Percentiles rank a stretch among this genome's conserved stretches.
phyloP scores from a whole-genome alignment of 164 flowering plant genomes.

The Vitis cinerea region DNA sequence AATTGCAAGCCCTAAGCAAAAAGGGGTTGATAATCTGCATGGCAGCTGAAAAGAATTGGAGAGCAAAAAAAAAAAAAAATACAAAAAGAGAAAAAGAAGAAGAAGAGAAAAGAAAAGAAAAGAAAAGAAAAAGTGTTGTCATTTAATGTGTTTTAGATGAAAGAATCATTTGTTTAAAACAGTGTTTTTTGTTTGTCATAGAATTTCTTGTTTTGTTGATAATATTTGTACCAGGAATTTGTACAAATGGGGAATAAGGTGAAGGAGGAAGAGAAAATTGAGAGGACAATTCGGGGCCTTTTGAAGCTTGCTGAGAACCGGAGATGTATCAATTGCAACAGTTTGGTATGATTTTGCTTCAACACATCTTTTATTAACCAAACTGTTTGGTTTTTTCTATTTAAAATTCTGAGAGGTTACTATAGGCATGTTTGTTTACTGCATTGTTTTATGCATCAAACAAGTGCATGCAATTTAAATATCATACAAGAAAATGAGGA shows the following conservation, averaged over 20 bases:
- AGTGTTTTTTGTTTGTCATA: not conserved
- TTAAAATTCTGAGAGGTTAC: too few relatives aligned
- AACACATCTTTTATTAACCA: too few relatives aligned
- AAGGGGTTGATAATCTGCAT: not conserved
- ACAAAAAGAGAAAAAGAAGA: too few relatives aligned
- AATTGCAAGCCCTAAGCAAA: not conserved
- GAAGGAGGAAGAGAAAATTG: conserved; percentile 57
- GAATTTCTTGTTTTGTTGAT: not conserved
- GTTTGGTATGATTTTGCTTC: conserved; percentile 37
- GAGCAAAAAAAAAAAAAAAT: too few relatives aligned
- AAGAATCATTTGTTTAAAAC: not conserved
- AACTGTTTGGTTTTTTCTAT: not conserved
- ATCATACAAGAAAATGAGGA: too few relatives aligned
- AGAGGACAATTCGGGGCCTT: conserved; percentile 49
- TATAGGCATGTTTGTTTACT: too few relatives aligned
- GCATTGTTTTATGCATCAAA: too few relatives aligned
- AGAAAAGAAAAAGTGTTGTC: too few relatives aligned
- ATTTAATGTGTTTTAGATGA: not conserved
- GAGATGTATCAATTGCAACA: conserved; percentile 66
- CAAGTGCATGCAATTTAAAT: too few relatives aligned
- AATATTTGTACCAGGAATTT: not conserved
- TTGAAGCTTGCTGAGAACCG: conserved; percentile 54
- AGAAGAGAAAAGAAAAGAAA: too few relatives aligned
- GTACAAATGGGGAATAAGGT: conserved; percentile 23
- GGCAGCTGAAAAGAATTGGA: not conserved